A percentile compares a stretch with the other conserved stretches of the same genome.
These are phyloP conservation scores for Xylariaceae sp. DNA, from an alignment of 2,329 filamentous ascomycete species.

Conservation along the genomic window DNA sequence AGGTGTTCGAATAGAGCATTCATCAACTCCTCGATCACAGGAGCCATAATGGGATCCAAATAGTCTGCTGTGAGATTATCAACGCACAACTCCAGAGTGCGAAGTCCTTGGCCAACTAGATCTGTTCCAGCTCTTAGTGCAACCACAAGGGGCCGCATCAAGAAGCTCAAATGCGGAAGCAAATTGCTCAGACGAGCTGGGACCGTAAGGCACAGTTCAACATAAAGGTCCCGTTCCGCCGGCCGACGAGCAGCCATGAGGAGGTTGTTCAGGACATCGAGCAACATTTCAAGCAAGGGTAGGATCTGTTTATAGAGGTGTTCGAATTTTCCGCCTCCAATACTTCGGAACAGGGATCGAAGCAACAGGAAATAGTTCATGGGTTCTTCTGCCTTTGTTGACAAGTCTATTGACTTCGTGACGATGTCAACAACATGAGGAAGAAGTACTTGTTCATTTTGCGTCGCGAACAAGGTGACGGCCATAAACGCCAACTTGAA, in stretches of 20 bases:
- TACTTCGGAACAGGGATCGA: slow-evolving; percentile 88
- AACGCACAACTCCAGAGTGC: slow-evolving; percentile 92
- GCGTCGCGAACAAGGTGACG: slow-evolving; percentile 86
- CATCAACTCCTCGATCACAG: slow-evolving; percentile 98
- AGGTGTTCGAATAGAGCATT: slow-evolving; percentile 94
- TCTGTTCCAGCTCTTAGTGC: slow-evolving; percentile 87
- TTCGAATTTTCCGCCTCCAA: slow-evolving; percentile 95
- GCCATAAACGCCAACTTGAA: slow-evolving; percentile 99
- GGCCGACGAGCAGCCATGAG: slow-evolving; percentile 86
- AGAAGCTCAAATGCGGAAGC: slow-evolving; percentile 86
- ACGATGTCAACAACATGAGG: slow-evolving; percentile 97
- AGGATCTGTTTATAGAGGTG: slow-evolving; percentile 97
- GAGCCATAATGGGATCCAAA: slow-evolving; percentile 96
- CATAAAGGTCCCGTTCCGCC: slow-evolving; percentile 88
- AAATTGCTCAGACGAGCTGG: slow-evolving; percentile 91
- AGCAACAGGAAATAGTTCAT: slow-evolving; percentile 98
- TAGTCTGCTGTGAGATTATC: slow-evolving; percentile 98
- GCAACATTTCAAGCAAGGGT: slow-evolving; percentile 90
- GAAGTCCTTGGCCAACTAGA: slow-evolving; percentile 85
- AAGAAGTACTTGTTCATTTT: slow-evolving; percentile 92
- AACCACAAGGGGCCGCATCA: slow-evolving; percentile 97
- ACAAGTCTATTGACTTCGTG: slow-evolving; percentile 93
- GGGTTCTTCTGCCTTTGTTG: slow-evolving; percentile 90
- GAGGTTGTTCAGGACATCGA: slow-evolving; percentile 95
- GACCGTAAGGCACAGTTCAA: slow-evolving; percentile 93